Conservation (phyloP, 768 basidiomycete species). For the Suillus subluteus region DNA sequence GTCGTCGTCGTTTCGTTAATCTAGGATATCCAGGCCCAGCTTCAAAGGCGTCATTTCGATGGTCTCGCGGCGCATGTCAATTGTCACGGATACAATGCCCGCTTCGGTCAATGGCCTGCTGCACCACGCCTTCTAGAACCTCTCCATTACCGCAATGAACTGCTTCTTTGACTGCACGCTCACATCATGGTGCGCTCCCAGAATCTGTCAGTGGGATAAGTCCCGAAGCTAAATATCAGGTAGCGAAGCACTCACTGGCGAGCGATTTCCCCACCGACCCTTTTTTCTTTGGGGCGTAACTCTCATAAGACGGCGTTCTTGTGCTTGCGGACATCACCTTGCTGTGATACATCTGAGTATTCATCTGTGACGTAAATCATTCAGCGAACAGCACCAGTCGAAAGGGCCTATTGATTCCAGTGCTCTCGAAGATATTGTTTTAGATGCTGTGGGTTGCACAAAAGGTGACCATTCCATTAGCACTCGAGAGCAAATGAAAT, state of each 20-base stretch:
- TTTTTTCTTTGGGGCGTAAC: constrained; percentile 12
- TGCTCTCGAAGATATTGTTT: too few species aligned
- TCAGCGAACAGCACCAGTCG: background rate
- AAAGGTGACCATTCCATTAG: background rate
- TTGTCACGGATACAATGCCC: constrained; percentile 34
- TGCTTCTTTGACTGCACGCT: constrained; percentile 28
- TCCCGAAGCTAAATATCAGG: background rate
- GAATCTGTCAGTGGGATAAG: constrained; percentile 3
- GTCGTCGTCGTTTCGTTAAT: constrained; percentile 17
- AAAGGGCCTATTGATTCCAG: too few species aligned
- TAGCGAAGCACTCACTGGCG: constrained; percentile 11
- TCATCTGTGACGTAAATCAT: constrained; percentile 27
- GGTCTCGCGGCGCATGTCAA: constrained; percentile 43
- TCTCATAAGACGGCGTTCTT: constrained; percentile 7
- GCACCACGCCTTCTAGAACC: constrained; percentile 41
- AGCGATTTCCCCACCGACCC: constrained; percentile 8
- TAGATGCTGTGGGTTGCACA: too few species aligned
- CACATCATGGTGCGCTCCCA: constrained; percentile 8
- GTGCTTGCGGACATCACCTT: background rate
- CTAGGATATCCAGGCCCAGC: constrained; percentile 40
- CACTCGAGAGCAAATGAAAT: background rate
- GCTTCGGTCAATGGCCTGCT: constrained; percentile 46
- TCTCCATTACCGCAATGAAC: constrained; percentile 41
- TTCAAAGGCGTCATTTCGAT: constrained; percentile 43
- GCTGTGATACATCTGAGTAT: constrained; percentile 27